A percentile compares a stretch with the other conserved stretches of the same genome.
These are phyloP conservation scores for Nematodospora valgi DNA, from an alignment of 805 yeast genomes.

Conservation along the genomic window DNA sequence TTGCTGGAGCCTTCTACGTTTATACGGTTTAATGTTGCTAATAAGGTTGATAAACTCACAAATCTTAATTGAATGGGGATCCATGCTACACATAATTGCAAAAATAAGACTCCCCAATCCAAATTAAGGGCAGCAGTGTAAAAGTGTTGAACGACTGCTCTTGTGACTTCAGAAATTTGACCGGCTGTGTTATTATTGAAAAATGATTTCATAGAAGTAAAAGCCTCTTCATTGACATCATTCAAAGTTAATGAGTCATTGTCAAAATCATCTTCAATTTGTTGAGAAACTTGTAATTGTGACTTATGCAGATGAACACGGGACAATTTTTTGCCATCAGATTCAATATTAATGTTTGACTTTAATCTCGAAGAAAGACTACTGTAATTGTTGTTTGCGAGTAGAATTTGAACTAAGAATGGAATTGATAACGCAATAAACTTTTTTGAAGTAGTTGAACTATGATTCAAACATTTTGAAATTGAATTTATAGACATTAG, in stretches of 20 bases:
- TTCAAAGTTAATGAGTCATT: conserved; percentile 32
- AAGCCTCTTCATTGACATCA: conserved; percentile 45
- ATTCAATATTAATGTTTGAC: conserved; percentile 25
- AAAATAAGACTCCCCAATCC: conserved; percentile 53
- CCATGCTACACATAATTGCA: conserved; percentile 68
- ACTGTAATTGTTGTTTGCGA: conserved; percentile 16
- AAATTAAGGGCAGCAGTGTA: conserved; percentile 28
- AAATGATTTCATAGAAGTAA: conserved; percentile 50
- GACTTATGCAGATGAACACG: conserved; percentile 25
- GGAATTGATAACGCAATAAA: conserved; percentile 35
- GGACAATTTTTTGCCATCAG: conserved; percentile 21
- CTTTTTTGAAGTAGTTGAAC: conserved; percentile 22
- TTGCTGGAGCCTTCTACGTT: conserved; percentile 16
- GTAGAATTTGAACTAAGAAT: conserved; percentile 35
- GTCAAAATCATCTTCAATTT: conserved; percentile 26
- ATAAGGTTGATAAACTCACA: conserved; percentile 49
- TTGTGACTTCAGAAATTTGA: conserved; percentile 58
- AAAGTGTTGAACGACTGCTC: conserved; percentile 42
- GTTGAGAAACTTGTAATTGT: conserved; percentile 8
- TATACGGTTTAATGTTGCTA: conserved; percentile 23
- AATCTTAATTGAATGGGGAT: conserved; percentile 79
- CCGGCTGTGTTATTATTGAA: conserved; percentile 62
- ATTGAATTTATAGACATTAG: conserved; percentile 38
- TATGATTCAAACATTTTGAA: conserved; percentile 35
- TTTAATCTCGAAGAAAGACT: conserved; percentile 21